Conservation (phyloP, 345 rosid species). For the Populus ilicifolia region DNA sequence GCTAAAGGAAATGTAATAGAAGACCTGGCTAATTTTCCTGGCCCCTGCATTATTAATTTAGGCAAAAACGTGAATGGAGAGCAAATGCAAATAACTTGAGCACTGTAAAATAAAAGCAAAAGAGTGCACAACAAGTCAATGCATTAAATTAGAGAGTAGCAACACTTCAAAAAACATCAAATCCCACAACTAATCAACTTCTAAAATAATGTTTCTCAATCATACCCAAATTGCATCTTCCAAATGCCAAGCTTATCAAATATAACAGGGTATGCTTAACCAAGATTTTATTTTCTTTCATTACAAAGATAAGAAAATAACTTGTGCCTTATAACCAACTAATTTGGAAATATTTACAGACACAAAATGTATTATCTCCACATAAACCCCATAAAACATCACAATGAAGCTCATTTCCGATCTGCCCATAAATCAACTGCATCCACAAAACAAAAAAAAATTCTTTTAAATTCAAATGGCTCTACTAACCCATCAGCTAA, state of each 20-base stretch:
- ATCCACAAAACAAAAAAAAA: not conserved
- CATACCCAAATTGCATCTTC: not conserved
- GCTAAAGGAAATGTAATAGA: slow-evolving; percentile 74
- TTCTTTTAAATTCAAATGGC: not conserved
- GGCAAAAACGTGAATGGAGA: slow-evolving; percentile 5
- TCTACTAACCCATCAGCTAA: not conserved
- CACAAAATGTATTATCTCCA: not conserved
- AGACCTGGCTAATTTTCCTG: slow-evolving; percentile 54
- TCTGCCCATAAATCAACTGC: not conserved
- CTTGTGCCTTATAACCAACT: not conserved
- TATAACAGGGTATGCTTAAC: not conserved
- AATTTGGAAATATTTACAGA: not conserved
- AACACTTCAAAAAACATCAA: not conserved
- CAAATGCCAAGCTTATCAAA: not conserved
- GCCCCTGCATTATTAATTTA: slow-evolving; percentile 43
- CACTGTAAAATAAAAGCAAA: not conserved
- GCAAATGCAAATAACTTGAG: not conserved
- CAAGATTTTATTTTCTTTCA: not conserved
- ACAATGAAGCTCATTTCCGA: not conserved
- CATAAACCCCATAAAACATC: not conserved
- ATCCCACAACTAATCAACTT: not conserved
- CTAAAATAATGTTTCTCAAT: not conserved
- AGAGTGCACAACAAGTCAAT: not conserved
- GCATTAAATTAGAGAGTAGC: not conserved
- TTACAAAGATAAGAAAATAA: not conserved